phyloP scores from a whole-genome alignment of 176 grass and related monocot genomes.

The Carex kokanica region DNA sequence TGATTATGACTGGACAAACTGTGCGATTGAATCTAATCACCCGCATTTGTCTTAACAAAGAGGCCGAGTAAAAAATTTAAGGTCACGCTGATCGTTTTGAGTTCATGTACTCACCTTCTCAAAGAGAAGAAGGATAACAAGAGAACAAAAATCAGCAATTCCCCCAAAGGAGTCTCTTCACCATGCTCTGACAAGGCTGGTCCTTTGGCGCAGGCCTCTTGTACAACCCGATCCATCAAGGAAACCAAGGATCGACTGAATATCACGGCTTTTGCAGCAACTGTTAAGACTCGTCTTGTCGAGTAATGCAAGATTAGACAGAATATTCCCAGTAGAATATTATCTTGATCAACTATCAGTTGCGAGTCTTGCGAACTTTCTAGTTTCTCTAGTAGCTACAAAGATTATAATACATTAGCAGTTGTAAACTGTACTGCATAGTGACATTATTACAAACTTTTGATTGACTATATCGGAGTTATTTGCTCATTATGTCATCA shows the following conservation, averaged over 20 bases:
- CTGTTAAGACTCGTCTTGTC: slow-evolving; percentile 52
- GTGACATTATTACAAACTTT: neutral
- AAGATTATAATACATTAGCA: slow-evolving; percentile 7
- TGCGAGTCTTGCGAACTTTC: slow-evolving; percentile 33
- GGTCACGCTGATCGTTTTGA: neutral
- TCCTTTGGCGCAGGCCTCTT: slow-evolving; percentile 65
- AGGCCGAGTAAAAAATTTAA: neutral
- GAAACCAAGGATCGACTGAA: slow-evolving; percentile 55
- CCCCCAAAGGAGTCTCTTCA: slow-evolving; percentile 64
- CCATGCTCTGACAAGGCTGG: slow-evolving; percentile 64
- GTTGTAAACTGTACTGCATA: neutral
- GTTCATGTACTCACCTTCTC: slow-evolving; percentile 49
- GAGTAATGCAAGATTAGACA: slow-evolving; percentile 71
- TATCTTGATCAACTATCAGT: slow-evolving; percentile 42
- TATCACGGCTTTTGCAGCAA: slow-evolving; percentile 71
- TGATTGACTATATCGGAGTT: neutral
- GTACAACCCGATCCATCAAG: slow-evolving; percentile 53
- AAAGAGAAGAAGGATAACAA: slow-evolving; percentile 66
- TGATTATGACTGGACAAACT: neutral
- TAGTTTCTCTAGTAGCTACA: slow-evolving; percentile 67
- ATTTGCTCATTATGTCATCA: neutral
- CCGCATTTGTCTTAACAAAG: neutral
- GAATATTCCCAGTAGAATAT: slow-evolving; percentile 63
- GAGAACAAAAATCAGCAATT: slow-evolving; percentile 61
- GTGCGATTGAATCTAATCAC: neutral